Base-by-base conservation (phyloP, 1,284 basidiomycete genomes). In the Thelephora terrestris region DNA sequence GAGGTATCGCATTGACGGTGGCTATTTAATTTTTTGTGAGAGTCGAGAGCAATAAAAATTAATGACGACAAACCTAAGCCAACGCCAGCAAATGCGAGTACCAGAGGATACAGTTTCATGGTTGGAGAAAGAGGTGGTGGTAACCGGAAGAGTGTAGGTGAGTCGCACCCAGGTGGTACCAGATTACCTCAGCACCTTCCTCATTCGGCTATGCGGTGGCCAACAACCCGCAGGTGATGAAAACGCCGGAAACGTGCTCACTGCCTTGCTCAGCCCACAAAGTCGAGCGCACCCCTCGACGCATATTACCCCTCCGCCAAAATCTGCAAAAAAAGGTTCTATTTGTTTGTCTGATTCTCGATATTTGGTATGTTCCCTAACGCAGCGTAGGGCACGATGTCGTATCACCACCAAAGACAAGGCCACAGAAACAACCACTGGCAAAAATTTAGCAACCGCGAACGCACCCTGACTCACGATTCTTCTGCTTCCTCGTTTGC, bases 391-490 rank as follows among this genome's bases (percentile, higher is more conserved):
- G 3, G 12, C 29, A 6, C 4, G 29, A 32, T 32, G 29, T 6
- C 29, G 7, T 14, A 32, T 32, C 14, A 32, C 29, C 29, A 32
- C 29, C 29, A 32, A 14, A 32, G 29, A 12, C 29, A 32, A 14
- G 29, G 29, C 12, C 9, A 32, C 29, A 32, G 29, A 32, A 32
- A 40, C 43, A 38, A n/a, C 29, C 29, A 32, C 9, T 32, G 29
- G 29, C 29, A 32, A 32, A 32, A 32, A 32, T 32, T 10, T 25
- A 55, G 58, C 55, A 76, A 72, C 63, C 73, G 79, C 55, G 77
- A 79, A 61, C 71, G 78, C 50, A 81, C 78, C 16, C 29, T 32
- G 7, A 32, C 29, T 14, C 53, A 50, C 47, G 50, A 52, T 53
- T 53, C 50, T 51, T 21, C 54, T 53, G 34, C 40, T 47, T 29